Percentiles rank a stretch among this genome's conserved stretches.
Conservation (phyloP, 257 asterid genomes). For the Petunia axillaris region DNA sequence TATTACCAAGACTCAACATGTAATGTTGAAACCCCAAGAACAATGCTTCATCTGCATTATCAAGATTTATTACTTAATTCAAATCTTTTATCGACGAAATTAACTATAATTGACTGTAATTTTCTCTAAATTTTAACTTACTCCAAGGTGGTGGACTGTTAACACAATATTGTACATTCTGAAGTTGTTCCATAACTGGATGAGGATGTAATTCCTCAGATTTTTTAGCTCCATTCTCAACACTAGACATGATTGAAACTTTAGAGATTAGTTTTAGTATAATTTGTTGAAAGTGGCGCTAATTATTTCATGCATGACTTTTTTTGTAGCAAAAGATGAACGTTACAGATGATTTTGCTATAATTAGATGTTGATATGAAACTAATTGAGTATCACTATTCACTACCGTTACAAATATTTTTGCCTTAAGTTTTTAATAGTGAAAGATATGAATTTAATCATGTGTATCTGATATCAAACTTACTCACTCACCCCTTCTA, state of each 20-base stretch:
- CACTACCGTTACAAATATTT: slow-evolving; percentile 12
- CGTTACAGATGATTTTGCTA: slow-evolving; percentile 8
- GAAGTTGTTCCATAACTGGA: slow-evolving; percentile 64
- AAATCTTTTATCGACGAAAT: neutral
- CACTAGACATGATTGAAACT: slow-evolving; percentile 37
- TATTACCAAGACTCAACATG: slow-evolving; percentile 63
- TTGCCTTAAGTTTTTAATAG: neutral
- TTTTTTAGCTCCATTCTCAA: slow-evolving; percentile 23
- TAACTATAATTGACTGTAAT: neutral
- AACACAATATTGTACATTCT: slow-evolving; percentile 69
- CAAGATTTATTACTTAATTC: neutral
- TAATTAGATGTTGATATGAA: slow-evolving; percentile 17
- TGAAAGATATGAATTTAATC: neutral
- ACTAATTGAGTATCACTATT: neutral
- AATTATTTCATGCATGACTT: neutral
- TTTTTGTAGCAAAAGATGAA: neutral
- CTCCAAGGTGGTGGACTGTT: slow-evolving; percentile 81
- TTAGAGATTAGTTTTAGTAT: neutral
- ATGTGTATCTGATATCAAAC: neutral
- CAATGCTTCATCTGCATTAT: slow-evolving; percentile 60
- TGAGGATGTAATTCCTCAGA: slow-evolving; percentile 47
- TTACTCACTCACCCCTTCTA: neutral
- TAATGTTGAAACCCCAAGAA: slow-evolving; percentile 83
- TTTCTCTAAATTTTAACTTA: slow-evolving; percentile 27
- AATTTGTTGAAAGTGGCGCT: slow-evolving; percentile 3